A percentile compares a stretch with the other conserved stretches of the same genome.
These are phyloP conservation scores for Poronia punctata DNA, from an alignment of 495 filamentous ascomycete species.

Conservation along the genomic window DNA sequence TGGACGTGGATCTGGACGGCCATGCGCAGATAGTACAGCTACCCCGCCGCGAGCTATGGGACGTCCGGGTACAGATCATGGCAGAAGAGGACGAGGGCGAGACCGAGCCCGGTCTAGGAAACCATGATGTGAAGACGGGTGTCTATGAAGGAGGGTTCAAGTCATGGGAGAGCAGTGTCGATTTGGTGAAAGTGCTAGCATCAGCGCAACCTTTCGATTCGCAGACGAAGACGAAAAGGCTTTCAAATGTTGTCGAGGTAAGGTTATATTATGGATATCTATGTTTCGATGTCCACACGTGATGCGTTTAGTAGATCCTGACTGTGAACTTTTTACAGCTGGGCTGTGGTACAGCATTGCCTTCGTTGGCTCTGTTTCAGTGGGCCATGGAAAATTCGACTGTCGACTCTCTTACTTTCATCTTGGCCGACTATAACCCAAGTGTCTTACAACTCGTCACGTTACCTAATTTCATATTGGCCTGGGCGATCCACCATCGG, in stretches of 20 bases:
- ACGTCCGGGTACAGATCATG: conserved; percentile 90
- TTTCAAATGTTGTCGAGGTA: conserved; percentile 67
- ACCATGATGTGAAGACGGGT: conserved; percentile 79
- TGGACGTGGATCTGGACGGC: conserved; percentile 49
- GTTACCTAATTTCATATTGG: conserved; percentile 77
- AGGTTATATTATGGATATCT: conserved; percentile 14
- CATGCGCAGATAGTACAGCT: conserved; percentile 46
- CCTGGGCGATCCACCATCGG: conserved; percentile 56
- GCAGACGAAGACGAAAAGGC: conserved; percentile 31
- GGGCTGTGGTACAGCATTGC: conserved; percentile 85
- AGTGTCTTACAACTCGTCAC: conserved; percentile 81
- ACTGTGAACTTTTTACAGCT: conserved; percentile 50
- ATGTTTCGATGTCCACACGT: conserved; percentile 1
- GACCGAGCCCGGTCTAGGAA: conserved; percentile 52
- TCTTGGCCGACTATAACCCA: conserved; percentile 84
- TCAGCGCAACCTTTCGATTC: conserved; percentile 48
- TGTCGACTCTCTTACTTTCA: conserved; percentile 48
- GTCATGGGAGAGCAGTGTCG: conserved; percentile 93
- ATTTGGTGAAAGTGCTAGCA: conserved; percentile 67
- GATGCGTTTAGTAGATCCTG: conserved; percentile 20
- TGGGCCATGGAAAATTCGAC: conserved; percentile 43
- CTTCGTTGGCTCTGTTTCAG: conserved; percentile 70
- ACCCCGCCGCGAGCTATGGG: conserved; percentile 84
- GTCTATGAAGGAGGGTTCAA: conserved; percentile 99
- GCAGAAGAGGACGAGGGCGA: conserved; percentile 51